A percentile compares a stretch with the other conserved stretches of the same genome.
Evolutionary conservation across 345 rosid species (phyloP).

Genomic region (Dimocarpus longan): DNA sequence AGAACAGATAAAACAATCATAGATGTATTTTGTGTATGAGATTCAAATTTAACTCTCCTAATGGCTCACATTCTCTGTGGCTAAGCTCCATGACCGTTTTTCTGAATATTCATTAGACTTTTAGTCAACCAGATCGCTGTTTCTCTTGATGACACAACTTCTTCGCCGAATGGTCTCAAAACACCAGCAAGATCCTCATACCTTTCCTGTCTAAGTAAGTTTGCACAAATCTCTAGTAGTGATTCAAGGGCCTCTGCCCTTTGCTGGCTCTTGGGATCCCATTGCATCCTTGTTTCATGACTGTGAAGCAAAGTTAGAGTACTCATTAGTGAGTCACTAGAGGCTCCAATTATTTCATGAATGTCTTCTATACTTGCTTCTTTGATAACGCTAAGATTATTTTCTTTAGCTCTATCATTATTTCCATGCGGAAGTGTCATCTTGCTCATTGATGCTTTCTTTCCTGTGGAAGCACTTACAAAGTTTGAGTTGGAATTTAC

Average conservation of each 20-base stretch:
- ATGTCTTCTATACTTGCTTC: constrained; percentile 18
- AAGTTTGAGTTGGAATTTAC: background rate
- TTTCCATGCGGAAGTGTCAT: constrained; percentile 7
- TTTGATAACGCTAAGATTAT: background rate
- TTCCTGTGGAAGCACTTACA: constrained; percentile 7
- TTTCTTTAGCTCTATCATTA: constrained; percentile 13
- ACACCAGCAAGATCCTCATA: constrained; percentile 56
- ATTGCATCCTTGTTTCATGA: constrained; percentile 28
- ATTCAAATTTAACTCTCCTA: background rate
- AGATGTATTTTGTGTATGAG: background rate
- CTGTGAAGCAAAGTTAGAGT: constrained; percentile 32
- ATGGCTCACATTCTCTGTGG: background rate
- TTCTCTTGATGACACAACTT: constrained; percentile 58
- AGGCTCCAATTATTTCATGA: constrained; percentile 16
- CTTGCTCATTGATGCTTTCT: constrained; percentile 7
- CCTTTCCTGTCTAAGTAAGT: constrained; percentile 48
- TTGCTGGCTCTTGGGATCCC: constrained; percentile 40
- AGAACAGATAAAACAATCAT: background rate
- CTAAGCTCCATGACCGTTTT: constrained; percentile 7
- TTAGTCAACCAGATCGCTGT: constrained; percentile 64
- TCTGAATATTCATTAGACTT: constrained; percentile 43
- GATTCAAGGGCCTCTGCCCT: constrained; percentile 61
- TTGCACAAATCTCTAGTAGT: constrained; percentile 53
- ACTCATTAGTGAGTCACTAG: constrained; percentile 32
- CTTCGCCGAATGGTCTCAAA: constrained; percentile 56